Evolutionary conservation across 352 stramenopile genomes (phyloP).

Genomic region (Phytopythium chamaehyphon): DNA sequence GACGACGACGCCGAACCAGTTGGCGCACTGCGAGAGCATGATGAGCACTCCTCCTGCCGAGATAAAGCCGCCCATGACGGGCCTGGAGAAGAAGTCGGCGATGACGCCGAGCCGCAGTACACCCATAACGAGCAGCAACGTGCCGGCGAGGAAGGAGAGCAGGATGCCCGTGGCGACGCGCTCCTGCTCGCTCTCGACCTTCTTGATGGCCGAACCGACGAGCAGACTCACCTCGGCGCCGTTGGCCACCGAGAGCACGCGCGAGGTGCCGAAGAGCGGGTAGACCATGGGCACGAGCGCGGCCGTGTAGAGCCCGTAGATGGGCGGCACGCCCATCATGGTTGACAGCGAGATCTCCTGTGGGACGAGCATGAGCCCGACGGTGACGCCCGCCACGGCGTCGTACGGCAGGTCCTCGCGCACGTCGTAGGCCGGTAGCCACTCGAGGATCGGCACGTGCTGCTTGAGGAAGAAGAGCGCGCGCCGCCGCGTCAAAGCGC

Average conservation of each 20-base stretch:
- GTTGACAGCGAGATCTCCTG: constrained; percentile 89
- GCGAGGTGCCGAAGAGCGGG: constrained; percentile 73
- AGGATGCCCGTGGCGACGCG: constrained; percentile 47
- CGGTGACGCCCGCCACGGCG: constrained; percentile 48
- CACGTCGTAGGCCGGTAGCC: constrained; percentile 55
- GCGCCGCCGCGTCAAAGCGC: constrained; percentile 15
- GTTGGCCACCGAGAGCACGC: constrained; percentile 81
- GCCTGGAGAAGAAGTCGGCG: constrained; percentile 86
- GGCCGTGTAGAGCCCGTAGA: constrained; percentile 89
- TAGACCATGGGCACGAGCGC: constrained; percentile 86
- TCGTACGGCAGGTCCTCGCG: constrained; percentile 50
- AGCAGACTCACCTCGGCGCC: constrained; percentile 60
- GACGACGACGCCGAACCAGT: constrained; percentile 78
- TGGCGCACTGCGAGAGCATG: constrained; percentile 86
- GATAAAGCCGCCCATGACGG: constrained; percentile 90
- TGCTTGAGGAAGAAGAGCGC: constrained; percentile 41
- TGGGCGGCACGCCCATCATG: constrained; percentile 79
- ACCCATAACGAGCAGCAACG: constrained; percentile 75
- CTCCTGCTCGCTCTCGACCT: constrained; percentile 45
- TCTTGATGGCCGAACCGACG: constrained; percentile 61
- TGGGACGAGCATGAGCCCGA: constrained; percentile 88
- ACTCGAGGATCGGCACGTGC: constrained; percentile 56
- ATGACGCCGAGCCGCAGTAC: constrained; percentile 81
- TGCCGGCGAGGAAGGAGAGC: constrained; percentile 66
- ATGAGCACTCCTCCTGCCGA: constrained; percentile 88